These are phyloP conservation scores for Anisogramma anomala DNA, from an alignment of 2,329 filamentous ascomycete genomes.

Conservation along the genomic window DNA sequence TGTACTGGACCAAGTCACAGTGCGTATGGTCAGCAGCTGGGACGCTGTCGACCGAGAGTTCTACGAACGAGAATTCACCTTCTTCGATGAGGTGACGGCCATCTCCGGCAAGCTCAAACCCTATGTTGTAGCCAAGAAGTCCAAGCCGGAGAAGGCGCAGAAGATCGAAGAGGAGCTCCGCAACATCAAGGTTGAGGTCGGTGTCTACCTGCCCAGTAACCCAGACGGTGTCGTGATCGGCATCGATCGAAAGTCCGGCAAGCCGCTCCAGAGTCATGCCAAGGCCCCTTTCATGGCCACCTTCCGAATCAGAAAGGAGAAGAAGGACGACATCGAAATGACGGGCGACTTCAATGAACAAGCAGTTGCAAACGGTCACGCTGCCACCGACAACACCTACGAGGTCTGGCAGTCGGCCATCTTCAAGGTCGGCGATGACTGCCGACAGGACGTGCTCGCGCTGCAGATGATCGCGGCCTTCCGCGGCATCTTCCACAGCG, in stretches of 20 bases:
- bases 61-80: slow-evolving; percentile 91
- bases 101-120: slow-evolving; percentile 95
- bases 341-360: slow-evolving; percentile 41
- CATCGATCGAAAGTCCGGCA: slow-evolving; percentile 95
- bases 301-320: slow-evolving; percentile 82
- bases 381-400: slow-evolving; percentile 45
- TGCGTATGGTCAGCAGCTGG: slow-evolving; percentile 72
- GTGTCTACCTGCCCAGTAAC: slow-evolving; percentile 93
- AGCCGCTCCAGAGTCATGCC: slow-evolving; percentile 92
- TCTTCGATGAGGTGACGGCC: slow-evolving; percentile 92
- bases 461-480: slow-evolving; percentile 97
- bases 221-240: slow-evolving; percentile 95
- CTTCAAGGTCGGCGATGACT: slow-evolving; percentile 99
- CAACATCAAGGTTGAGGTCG: slow-evolving; percentile 93
- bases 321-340: slow-evolving; percentile 39
- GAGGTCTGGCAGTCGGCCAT: slow-evolving; percentile 99
- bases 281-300: slow-evolving; percentile 99
- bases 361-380: slow-evolving; percentile 27
- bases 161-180: slow-evolving; percentile 98
- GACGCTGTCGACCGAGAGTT: slow-evolving; percentile 68
- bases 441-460: slow-evolving; percentile 89
- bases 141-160: slow-evolving; percentile 94
- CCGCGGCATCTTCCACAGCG: slow-evolving; percentile 88
- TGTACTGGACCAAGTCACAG: slow-evolving; percentile 81
- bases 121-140: slow-evolving; percentile 60